Evolutionary conservation across 106 monocot species (phyloP).

Genomic region (Cymbidium sinense): DNA sequence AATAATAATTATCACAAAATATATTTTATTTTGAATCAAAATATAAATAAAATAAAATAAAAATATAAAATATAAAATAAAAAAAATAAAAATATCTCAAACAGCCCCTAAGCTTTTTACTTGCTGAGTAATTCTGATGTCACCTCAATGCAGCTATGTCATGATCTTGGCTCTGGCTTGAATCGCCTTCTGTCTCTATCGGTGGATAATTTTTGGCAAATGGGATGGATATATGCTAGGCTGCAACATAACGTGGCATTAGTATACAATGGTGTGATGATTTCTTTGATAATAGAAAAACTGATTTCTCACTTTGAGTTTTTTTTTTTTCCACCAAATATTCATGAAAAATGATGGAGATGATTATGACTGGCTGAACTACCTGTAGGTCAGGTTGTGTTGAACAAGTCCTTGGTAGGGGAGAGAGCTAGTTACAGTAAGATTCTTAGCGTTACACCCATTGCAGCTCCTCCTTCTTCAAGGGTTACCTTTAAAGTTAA

Average conservation of each 20-base stretch:
- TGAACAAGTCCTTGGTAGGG: conserved; percentile 36
- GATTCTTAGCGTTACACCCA: conserved; percentile 46
- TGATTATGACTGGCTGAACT: not conserved
- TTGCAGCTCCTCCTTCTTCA: conserved; percentile 56
- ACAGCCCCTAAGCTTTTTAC: no score
- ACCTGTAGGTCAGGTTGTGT: conserved; percentile 46
- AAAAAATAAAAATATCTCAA: no score
- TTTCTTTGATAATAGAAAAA: not conserved
- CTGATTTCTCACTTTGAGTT: not conserved
- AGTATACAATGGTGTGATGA: conserved; percentile 52
- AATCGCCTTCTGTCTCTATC: conserved; percentile 33
- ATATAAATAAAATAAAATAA: no score
- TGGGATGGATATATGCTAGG: conserved; percentile 64
- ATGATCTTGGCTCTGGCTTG: conserved; percentile 38
- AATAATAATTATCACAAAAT: no score
- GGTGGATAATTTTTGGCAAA: conserved; percentile 54
- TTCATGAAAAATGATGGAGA: not conserved
- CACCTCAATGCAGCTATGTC: conserved; percentile 33
- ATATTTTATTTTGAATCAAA: no score
- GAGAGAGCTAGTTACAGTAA: conserved; percentile 16
- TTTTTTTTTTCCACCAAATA: not conserved
- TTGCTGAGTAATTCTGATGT: not conserved
- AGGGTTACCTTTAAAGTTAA: conserved; percentile 57
- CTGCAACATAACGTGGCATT: conserved; percentile 57
- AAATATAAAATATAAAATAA: no score